Base-by-base conservation (phyloP, 768 basidiomycete species). In the Multifurca ochricompacta region DNA sequence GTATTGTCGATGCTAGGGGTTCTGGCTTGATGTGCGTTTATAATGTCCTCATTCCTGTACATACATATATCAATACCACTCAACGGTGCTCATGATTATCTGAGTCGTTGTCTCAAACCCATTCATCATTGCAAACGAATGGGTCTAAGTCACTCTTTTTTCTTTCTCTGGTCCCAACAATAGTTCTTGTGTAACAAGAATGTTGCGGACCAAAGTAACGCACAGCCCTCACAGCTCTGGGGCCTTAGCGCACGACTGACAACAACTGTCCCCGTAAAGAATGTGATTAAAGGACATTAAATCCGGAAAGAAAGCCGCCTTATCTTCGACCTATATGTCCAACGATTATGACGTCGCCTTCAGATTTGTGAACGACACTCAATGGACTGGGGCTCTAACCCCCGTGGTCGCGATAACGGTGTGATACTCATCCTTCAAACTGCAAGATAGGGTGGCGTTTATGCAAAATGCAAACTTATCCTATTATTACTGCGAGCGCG, bases 341-440 rank as follows among this genome's bases (percentile, higher is more conserved):
- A 32, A n/a, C 40, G 71, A 77, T 36, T 80, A 76, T 67, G 79
- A 80, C 63, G 73, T 80, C 40, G 58, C 77, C 34, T 70, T 80
- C 62, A 77, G 78, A 56, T 65, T 81, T 57, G 63, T 65, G 34
- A 82, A 81, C 68, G 73, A 80, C 63, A 76, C 73, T 13, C 32
- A 63, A 11, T 66, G 69, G 46, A 56, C 71, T 60, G 59, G 59
- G 59, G 59, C 16, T 51, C 51, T 30, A 49, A 58, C 32, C 46
- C 72, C 28, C 65, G 67, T 31, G 66, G 67, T 28, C 65, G 64
- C 21, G 68, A 66, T 23, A 65, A 66, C 48, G 63, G 48, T 55
- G 57, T 50, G 51, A 49, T 55, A 59, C 59, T 58, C 61, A 21
- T 71, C 46, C 65, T 79, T 16, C 72, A 69, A n/a, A 40, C 62